Conservation (phyloP, 306 rosid species). For the Macrotyloma uniflorum region DNA sequence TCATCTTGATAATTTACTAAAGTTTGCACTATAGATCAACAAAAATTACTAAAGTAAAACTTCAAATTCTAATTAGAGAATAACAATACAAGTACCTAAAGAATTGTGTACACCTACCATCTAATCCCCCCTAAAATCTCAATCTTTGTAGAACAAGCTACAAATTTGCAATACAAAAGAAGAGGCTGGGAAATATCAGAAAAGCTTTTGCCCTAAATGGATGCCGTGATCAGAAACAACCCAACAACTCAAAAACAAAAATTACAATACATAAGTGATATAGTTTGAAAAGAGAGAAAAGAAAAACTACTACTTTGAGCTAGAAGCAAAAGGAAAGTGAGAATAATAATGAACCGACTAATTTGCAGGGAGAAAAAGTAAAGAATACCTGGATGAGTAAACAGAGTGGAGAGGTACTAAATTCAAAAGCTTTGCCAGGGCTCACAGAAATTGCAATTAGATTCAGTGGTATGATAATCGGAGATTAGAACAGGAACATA, state of each 20-base stretch:
- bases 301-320: slow-evolving; percentile 1
- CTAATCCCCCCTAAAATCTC: background rate
- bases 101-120: background rate
- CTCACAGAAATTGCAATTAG: slow-evolving; percentile 14
- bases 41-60: background rate
- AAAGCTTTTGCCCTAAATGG: background rate
- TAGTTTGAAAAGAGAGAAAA: background rate
- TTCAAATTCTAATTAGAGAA: background rate
- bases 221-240: slow-evolving; percentile 3
- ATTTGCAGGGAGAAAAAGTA: background rate
- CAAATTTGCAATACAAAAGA: background rate
- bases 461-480: background rate
- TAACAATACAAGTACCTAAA: background rate
- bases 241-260: background rate
- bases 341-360: background rate
- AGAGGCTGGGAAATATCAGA: background rate
- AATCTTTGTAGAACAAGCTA: background rate
- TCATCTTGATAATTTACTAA: background rate
- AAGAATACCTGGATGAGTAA: slow-evolving; percentile 29
- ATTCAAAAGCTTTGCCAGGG: slow-evolving; percentile 36
- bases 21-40: background rate
- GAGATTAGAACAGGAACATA: background rate
- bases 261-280: background rate
- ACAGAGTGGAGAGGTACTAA: slow-evolving; percentile 23
- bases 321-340: background rate